Conservation (phyloP, 768 basidiomycete genomes). For the Tephrocybe sp. region DNA sequence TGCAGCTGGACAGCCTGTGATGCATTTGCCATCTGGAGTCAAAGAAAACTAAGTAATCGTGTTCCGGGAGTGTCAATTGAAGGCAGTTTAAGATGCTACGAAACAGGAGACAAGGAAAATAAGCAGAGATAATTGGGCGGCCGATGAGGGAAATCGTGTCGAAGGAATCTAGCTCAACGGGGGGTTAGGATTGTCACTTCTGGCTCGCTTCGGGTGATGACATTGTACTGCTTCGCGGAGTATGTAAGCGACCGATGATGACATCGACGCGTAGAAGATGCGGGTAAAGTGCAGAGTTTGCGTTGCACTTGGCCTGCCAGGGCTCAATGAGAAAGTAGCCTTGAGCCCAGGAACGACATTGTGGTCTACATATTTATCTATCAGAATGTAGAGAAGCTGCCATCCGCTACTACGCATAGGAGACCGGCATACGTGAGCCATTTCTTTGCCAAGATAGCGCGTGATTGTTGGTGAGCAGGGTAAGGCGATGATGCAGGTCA, state of each 20-base stretch:
- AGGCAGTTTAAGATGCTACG: not conserved
- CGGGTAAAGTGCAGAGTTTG: not conserved
- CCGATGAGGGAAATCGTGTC: not conserved
- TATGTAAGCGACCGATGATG: not conserved
- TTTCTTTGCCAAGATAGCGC: not conserved
- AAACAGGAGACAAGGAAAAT: conserved; percentile 4
- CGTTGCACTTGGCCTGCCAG: not conserved
- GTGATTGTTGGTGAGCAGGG: not conserved
- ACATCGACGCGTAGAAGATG: not conserved
- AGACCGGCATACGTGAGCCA: conserved; percentile 1
- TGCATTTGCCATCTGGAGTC: too few species aligned
- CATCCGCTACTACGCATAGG: not conserved
- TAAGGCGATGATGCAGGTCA: too few species aligned
- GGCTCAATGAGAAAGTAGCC: not conserved
- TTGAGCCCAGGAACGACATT: not conserved
- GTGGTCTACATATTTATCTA: too few species aligned
- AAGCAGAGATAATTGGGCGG: not conserved
- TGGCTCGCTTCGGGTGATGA: not conserved
- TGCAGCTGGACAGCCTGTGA: too few species aligned
- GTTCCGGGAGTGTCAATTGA: not conserved
- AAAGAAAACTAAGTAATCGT: too few species aligned
- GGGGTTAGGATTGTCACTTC: conserved; percentile 9
- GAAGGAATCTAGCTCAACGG: conserved; percentile 9
- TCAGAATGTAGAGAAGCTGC: too few species aligned
- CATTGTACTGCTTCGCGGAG: not conserved